Evolutionary conservation across 306 rosid genomes (phyloP), one percentile per base, ranked within the genome.

Genomic region (Cicer chorassanicum): DNA sequence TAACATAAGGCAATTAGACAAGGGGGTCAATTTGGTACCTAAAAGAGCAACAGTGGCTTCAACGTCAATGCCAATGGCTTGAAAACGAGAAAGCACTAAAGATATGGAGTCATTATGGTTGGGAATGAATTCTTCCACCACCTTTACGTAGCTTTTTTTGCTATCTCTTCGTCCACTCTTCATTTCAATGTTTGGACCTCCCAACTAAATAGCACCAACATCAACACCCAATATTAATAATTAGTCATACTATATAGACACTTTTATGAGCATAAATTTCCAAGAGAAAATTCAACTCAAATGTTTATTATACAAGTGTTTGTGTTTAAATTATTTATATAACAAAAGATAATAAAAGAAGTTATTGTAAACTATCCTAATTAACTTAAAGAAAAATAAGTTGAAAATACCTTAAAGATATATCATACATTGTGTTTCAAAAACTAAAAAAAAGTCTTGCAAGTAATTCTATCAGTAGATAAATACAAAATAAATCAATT

Each of bases 161-260:
- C 98, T 86, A 67, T 95, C 99, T 63, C 64, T 89, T 72, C 99
- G 15, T 14, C 99, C 99, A 0, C 91, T 92, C 79, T 92, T 92
- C 90, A 92, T 84, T 49, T 82, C 96, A 9, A 86, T 78, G 11
- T 38, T 55, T 15, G 97, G 97, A 6, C 99, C 99, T 83, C 94
- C 91, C 72, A 95, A 78, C 98, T 91, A 76, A 49, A 50, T 1
- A 0, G 9, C 24, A 57, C 7, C 18, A 75, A 46, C 41, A 36
- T 44, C 38, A 43, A 9, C 13, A 24, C 43, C 16, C 8, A 59
- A 59, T 59, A 24, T n/a, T 50, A n/a, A 0, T 50, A 14, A n/a
- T 6, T n/a, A 14, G 14, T 41, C 44, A 6, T 41, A 50, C 19
- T 7, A 50, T 45, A 45, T 4, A 45, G 11, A 45, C 50, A 19